phyloP scores from a whole-genome alignment of 495 filamentous ascomycete species.

The Penicillium malachiteum region DNA sequence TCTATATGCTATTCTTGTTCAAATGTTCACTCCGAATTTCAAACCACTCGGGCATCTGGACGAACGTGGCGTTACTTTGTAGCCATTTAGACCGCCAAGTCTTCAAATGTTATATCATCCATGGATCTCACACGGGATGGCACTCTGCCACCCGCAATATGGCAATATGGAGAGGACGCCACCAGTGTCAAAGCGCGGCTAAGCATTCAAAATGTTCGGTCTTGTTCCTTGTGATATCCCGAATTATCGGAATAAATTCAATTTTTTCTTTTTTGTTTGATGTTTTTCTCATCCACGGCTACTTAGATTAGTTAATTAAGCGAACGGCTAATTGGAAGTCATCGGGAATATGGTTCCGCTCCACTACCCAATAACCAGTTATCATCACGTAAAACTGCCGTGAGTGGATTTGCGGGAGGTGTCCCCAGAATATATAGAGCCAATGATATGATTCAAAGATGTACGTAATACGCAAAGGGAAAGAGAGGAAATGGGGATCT shows the following conservation, averaged over 20 bases:
- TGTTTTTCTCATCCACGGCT: conserved; percentile 1
- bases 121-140: background rate
- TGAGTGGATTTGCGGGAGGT: background rate
- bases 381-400: conserved; percentile 2
- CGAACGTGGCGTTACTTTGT: too few species aligned
- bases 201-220: background rate
- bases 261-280: too few species aligned
- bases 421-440: background rate
- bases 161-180: background rate
- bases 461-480: background rate
- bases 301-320: background rate
- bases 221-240: background rate
- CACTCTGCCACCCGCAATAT: background rate
- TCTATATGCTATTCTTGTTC: too few species aligned
- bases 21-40: too few species aligned
- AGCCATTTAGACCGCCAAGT: too few species aligned
- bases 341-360: conserved; percentile 5
- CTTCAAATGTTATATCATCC: background rate
- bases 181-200: background rate
- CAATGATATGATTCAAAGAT: background rate
- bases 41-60: too few species aligned
- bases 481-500: too few species aligned
- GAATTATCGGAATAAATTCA: background rate
- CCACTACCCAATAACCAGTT: conserved; percentile 1
- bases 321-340: conserved; percentile 2